These are phyloP conservation scores for Pichia sp. DNA, from an alignment of 1,139 yeast species.

Conservation along the genomic window DNA sequence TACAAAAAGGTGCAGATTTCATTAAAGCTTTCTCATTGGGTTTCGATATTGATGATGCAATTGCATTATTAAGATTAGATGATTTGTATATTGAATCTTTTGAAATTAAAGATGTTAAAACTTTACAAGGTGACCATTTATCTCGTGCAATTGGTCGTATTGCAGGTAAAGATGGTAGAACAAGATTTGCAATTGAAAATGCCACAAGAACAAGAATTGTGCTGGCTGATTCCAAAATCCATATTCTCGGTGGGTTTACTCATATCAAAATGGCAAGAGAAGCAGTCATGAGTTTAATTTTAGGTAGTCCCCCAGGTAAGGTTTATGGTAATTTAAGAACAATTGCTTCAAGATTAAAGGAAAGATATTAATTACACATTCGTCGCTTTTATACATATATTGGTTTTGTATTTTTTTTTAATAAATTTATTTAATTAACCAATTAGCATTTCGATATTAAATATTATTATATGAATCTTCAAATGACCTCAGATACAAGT, in stretches of 20 bases:
- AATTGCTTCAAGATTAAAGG: constrained; percentile 95
- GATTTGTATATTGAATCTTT: constrained; percentile 95
- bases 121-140: constrained; percentile 90
- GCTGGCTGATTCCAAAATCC: constrained; percentile 92
- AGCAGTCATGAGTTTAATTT: constrained; percentile 86
- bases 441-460: background rate
- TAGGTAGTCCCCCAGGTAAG: constrained; percentile 98
- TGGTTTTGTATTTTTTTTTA: background rate
- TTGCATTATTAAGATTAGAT: constrained; percentile 87
- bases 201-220: constrained; percentile 98
- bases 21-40: constrained; percentile 92
- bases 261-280: constrained; percentile 97
- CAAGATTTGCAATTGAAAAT: constrained; percentile 96
- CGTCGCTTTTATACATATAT: background rate
- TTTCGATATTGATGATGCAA: constrained; percentile 93
- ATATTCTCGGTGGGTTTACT: constrained; percentile 92
- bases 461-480: background rate
- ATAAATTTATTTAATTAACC: background rate
- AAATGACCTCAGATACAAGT: constrained; percentile 20
- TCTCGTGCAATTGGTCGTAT: constrained; percentile 98
- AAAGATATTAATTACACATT: constrained; percentile 55
- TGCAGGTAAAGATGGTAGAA: constrained; percentile 98
- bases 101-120: constrained; percentile 94
- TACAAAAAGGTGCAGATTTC: constrained; percentile 97
- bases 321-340: constrained; percentile 96